Evolutionary conservation across 495 filamentous ascomycete species (phyloP).

Genomic region (Tuber calosporum): DNA sequence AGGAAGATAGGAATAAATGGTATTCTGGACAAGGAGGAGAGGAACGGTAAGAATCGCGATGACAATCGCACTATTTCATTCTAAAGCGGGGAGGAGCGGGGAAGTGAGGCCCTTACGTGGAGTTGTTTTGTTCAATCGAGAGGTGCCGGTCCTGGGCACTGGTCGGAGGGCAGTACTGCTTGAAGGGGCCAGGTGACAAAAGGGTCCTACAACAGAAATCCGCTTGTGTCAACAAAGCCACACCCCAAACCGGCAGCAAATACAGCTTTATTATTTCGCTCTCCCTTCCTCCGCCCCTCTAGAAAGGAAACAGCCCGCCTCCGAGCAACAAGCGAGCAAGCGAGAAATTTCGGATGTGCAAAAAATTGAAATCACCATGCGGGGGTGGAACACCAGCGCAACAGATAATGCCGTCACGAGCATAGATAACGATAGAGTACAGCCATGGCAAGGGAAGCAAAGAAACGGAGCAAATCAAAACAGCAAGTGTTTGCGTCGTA

Average conservation of each 20-base stretch:
- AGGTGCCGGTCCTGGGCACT: not conserved
- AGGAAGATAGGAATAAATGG: not conserved
- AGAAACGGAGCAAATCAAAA: not conserved
- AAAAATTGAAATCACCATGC: not conserved
- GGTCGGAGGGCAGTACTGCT: not conserved
- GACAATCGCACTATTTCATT: not conserved
- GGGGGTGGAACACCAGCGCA: not conserved
- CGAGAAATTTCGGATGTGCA: not conserved
- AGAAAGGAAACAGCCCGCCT: not conserved
- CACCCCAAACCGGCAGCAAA: not conserved
- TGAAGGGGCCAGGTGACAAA: not conserved
- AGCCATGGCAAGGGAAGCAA: not conserved
- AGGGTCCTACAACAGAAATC: conserved; percentile 1
- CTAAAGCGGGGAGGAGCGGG: not conserved
- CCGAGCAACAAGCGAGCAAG: not conserved
- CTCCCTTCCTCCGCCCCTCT: not conserved
- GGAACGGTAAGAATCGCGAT: not conserved
- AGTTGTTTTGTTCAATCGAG: conserved; percentile 1
- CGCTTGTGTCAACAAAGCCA: conserved; percentile 2
- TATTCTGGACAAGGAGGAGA: not conserved
- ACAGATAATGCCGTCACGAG: not conserved
- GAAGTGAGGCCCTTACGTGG: not conserved
- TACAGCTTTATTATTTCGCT: not conserved
- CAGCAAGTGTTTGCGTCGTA: not conserved
- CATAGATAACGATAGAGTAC: not conserved